A percentile compares a stretch with the other conserved stretches of the same genome.
phyloP scores from a whole-genome alignment of 2,329 filamentous ascomycete species.

The Sarocladium strictum region DNA sequence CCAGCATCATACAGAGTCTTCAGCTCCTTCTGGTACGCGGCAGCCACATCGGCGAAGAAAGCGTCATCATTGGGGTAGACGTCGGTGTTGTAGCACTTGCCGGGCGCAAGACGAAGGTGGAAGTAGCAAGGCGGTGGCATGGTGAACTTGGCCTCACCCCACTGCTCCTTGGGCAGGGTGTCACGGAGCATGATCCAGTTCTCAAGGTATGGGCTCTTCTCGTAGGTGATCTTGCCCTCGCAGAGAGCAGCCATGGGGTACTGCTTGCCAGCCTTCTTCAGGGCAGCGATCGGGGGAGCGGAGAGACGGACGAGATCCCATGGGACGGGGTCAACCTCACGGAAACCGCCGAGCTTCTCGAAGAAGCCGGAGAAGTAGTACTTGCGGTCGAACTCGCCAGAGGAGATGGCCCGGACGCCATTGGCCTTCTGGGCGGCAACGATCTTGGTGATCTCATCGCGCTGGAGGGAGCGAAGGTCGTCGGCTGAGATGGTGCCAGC shows the following conservation, averaged over 20 bases:
- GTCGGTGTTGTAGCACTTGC: constrained; percentile 45
- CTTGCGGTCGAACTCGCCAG: constrained; percentile 59
- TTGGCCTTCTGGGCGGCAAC: constrained; percentile 59
- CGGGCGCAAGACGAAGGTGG: constrained; percentile 47
- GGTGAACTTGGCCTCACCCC: constrained; percentile 62
- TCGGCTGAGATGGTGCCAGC: constrained; percentile 32
- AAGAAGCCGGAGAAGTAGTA: constrained; percentile 45
- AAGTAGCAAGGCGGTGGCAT: constrained; percentile 64
- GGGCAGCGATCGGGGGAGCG: constrained; percentile 32
- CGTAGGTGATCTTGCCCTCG: constrained; percentile 35
- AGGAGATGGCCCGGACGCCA: constrained; percentile 58
- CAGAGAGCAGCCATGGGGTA: constrained; percentile 35
- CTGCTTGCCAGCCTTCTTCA: constrained; percentile 30
- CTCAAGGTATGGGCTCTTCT: constrained; percentile 35
- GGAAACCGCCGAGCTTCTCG: constrained; percentile 37
- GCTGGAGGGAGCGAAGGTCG: constrained; percentile 47
- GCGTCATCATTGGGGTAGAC: constrained; percentile 47
- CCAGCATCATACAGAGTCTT: constrained; percentile 48
- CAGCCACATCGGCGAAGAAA: constrained; percentile 52
- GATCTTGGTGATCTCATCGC: constrained; percentile 57
- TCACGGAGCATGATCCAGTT: constrained; percentile 33
- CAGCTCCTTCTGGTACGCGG: constrained; percentile 49
- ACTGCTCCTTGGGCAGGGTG: constrained; percentile 49
- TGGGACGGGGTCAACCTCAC: constrained; percentile 30
- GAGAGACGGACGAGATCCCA: constrained; percentile 31